Percentiles rank a stretch among this genome's conserved stretches.
Evolutionary conservation across 176 grass and related monocot species (phyloP).

Genomic region (Tillandsia leiboldiana): DNA sequence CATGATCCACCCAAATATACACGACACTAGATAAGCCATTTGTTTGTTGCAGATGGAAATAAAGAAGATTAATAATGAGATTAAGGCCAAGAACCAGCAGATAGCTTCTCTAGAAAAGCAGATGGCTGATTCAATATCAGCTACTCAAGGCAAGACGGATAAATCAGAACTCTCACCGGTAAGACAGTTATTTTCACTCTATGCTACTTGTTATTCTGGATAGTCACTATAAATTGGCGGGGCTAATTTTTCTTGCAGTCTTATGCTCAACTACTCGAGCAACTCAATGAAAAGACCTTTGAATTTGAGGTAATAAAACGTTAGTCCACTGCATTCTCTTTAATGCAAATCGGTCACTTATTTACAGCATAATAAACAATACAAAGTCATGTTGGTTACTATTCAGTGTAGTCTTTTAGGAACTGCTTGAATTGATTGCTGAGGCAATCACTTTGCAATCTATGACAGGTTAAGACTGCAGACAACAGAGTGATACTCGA

Average conservation of each 20-base stretch:
- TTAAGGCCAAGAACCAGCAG: constrained; percentile 68
- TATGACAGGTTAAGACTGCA: constrained; percentile 79
- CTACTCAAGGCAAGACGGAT: constrained; percentile 50
- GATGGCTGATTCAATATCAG: constrained; percentile 57
- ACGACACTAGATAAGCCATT: background rate
- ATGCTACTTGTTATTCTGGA: constrained; percentile 8
- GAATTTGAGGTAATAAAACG: constrained; percentile 77
- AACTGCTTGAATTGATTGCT: background rate
- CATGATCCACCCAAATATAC: background rate
- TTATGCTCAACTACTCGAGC: constrained; percentile 70
- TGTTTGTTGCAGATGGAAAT: constrained; percentile 70
- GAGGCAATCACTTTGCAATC: constrained; percentile 17
- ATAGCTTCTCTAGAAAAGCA: constrained; percentile 83
- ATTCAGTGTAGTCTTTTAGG: background rate
- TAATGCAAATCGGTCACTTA: constrained; percentile 4
- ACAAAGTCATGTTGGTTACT: background rate
- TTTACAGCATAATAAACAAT: background rate
- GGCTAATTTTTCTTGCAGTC: constrained; percentile 49
- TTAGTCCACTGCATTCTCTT: constrained; percentile 11
- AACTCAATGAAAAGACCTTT: constrained; percentile 89
- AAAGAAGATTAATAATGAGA: constrained; percentile 75
- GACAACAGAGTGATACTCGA: constrained; percentile 99
- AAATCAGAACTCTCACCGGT: constrained; percentile 60
- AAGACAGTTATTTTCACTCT: constrained; percentile 30
- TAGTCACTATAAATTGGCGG: constrained; percentile 24